phyloP scores from a whole-genome alignment of 2,329 filamentous ascomycete genomes.

The Myriosclerotinia scirpicola region DNA sequence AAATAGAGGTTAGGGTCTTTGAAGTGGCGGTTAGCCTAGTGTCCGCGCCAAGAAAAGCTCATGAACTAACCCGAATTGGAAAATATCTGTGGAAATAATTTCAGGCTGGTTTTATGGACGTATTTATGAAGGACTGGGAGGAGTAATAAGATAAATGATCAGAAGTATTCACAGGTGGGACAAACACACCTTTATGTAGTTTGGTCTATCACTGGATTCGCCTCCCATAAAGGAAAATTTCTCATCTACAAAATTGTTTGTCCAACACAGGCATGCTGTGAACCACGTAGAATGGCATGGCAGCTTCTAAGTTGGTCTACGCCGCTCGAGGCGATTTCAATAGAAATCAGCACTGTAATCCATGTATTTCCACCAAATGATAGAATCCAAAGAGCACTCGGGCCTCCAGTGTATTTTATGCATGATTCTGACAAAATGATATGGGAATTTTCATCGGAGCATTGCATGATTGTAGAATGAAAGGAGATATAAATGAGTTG shows the following conservation, averaged over 20 bases:
- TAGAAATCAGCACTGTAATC: neutral
- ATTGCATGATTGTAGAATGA: neutral
- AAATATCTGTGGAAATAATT: neutral
- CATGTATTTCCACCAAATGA: neutral
- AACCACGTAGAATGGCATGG: neutral
- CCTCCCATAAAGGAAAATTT: neutral
- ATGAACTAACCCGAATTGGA: conserved; percentile 9
- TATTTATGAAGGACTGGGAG: neutral
- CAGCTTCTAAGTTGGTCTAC: neutral
- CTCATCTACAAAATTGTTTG: conserved; percentile 4
- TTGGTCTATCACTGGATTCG: neutral
- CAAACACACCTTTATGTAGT: neutral
- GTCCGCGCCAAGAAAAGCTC: neutral
- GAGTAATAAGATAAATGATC: neutral
- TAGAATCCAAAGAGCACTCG: neutral
- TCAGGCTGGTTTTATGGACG: neutral
- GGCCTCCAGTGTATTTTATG: neutral
- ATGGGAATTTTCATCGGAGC: neutral
- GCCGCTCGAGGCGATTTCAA: neutral
- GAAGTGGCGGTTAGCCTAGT: neutral
- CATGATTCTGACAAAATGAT: neutral
- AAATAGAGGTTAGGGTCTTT: neutral
- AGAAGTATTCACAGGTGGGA: neutral
- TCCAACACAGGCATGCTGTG: neutral
- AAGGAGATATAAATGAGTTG: neutral